phyloP scores from a whole-genome alignment of 257 asterid genomes.

The Ilex asprella region DNA sequence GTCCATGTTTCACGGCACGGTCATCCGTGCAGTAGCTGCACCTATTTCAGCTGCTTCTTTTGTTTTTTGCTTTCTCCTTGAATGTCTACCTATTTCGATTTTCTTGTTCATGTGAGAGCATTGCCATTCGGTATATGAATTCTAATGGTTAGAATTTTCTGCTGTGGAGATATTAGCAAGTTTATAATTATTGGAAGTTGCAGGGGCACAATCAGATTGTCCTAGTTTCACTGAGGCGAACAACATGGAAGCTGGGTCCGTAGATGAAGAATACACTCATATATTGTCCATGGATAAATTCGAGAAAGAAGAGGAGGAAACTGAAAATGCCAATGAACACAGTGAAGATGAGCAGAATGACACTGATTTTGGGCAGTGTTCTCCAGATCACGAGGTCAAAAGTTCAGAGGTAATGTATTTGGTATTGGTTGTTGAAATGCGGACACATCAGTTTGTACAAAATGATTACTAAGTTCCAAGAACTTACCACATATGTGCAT shows the following conservation, averaged over 20 bases:
- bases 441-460: background rate
- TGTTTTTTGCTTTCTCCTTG: too few species aligned
- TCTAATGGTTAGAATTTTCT: too few species aligned
- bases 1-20: background rate
- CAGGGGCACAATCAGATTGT: conserved; percentile 29
- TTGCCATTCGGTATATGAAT: too few species aligned
- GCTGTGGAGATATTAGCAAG: too few species aligned
- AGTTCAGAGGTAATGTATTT: conserved; percentile 33
- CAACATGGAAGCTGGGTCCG: conserved; percentile 23
- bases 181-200: conserved; percentile 2
- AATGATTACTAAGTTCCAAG: background rate
- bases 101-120: too few species aligned
- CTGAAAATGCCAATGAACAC: conserved; percentile 35
- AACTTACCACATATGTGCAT: background rate
- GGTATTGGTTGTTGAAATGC: background rate
- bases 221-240: conserved; percentile 22
- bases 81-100: too few species aligned
- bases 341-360: conserved; percentile 30
- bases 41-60: too few species aligned
- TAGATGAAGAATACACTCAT: conserved; percentile 60
- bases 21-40: too few species aligned
- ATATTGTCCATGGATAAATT: conserved; percentile 57
- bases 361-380: conserved; percentile 21
- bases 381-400: conserved; percentile 26
- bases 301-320: conserved; percentile 86